phyloP scores from a whole-genome alignment of 2,329 filamentous ascomycete genomes.

The Botrytis aclada region DNA sequence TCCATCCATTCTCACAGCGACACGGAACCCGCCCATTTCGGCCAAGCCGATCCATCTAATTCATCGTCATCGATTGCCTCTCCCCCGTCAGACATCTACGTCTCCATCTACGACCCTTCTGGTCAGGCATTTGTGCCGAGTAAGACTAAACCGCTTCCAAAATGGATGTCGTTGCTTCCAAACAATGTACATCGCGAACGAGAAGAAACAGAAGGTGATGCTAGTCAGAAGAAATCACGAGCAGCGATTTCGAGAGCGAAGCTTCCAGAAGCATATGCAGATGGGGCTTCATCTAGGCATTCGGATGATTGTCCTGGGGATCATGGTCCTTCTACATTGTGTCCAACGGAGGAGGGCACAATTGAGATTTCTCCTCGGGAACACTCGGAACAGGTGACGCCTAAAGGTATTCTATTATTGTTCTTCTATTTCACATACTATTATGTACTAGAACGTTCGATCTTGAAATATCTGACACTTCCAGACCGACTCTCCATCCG shows the following conservation, averaged over 20 bases:
- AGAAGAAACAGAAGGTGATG: background rate
- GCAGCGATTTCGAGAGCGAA: background rate
- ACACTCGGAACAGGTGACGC: background rate
- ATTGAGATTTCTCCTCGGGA: too few species aligned
- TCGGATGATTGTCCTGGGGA: constrained; percentile 8
- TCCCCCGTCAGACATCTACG: constrained; percentile 42
- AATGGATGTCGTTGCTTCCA: constrained; percentile 37
- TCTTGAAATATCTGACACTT: background rate
- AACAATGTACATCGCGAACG: constrained; percentile 28
- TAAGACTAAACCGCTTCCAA: constrained; percentile 51
- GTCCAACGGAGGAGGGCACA: background rate
- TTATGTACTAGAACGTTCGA: background rate
- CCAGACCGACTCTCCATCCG: background rate
- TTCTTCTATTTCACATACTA: too few species aligned
- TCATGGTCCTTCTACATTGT: background rate
- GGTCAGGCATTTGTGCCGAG: constrained; percentile 48
- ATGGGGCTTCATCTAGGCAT: constrained; percentile 13
- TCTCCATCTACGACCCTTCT: constrained; percentile 50
- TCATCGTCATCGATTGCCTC: background rate
- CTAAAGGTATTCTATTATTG: background rate
- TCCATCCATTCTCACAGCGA: constrained; percentile 21
- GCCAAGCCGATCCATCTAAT: constrained; percentile 1
- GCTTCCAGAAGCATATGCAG: constrained; percentile 13
- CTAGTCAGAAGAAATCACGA: background rate
- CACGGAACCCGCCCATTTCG: constrained; percentile 16